Evolutionary conservation across 306 rosid genomes (phyloP).

Genomic region (Clitoria ternatea): DNA sequence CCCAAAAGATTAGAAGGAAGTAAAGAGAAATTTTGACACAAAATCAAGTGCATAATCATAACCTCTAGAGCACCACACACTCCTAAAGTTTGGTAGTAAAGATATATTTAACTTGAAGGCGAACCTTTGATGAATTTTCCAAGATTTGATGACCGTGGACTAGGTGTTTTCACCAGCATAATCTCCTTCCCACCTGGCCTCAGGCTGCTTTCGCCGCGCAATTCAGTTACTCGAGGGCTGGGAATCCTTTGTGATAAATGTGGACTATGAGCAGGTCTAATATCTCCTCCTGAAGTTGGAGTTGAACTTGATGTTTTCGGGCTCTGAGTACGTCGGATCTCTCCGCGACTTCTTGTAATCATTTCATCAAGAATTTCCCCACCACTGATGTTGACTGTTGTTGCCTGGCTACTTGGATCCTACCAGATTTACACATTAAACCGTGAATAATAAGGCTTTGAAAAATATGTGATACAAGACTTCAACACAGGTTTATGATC

Average conservation of each 20-base stretch:
- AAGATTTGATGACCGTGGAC: slow-evolving; percentile 47
- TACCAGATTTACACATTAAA: slow-evolving; percentile 23
- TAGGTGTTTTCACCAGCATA: slow-evolving; percentile 36
- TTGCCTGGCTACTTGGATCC: slow-evolving; percentile 55
- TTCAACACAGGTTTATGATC: background rate
- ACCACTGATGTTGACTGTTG: slow-evolving; percentile 42
- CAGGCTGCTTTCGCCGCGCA: slow-evolving; percentile 55
- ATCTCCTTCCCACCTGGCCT: slow-evolving; percentile 30
- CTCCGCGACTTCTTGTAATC: slow-evolving; percentile 90
- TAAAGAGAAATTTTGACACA: slow-evolving; percentile 24
- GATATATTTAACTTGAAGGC: slow-evolving; percentile 26
- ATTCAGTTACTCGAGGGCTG: slow-evolving; percentile 55
- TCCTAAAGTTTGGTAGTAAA: slow-evolving; percentile 3
- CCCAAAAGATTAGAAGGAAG: background rate
- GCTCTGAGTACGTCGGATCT: slow-evolving; percentile 67
- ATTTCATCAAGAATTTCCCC: slow-evolving; percentile 87
- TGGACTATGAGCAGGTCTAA: slow-evolving; percentile 54
- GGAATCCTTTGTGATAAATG: slow-evolving; percentile 28
- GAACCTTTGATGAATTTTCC: slow-evolving; percentile 38
- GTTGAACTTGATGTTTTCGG: slow-evolving; percentile 72
- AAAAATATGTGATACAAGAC: background rate
- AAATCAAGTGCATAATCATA: slow-evolving; percentile 27
- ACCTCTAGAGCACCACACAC: slow-evolving; percentile 61
- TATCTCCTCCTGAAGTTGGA: slow-evolving; percentile 50
- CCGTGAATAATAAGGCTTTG: slow-evolving; percentile 3